These are phyloP conservation scores for Nyctanthes arbortristis DNA, from an alignment of 257 asterid genomes.

Conservation along the genomic window DNA sequence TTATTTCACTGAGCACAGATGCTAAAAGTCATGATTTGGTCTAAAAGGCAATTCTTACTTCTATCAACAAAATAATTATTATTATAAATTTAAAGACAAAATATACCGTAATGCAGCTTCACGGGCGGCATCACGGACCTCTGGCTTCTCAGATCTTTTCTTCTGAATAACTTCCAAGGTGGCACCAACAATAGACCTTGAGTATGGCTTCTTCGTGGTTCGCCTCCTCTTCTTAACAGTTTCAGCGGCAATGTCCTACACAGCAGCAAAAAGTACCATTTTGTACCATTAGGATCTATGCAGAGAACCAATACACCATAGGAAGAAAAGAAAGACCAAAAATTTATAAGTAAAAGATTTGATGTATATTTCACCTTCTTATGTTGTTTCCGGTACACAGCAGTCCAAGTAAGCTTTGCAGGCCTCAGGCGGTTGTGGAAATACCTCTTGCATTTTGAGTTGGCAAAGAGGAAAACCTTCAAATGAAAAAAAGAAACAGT, in stretches of 20 bases:
- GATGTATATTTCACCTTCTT: constrained; percentile 40
- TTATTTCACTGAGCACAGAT: constrained; percentile 46
- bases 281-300: neutral
- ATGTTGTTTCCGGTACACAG: constrained; percentile 59
- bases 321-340: neutral
- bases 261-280: neutral
- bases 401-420: constrained; percentile 66
- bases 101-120: constrained; percentile 65
- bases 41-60: neutral
- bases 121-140: constrained; percentile 68
- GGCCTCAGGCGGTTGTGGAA: constrained; percentile 64
- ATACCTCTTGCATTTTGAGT: constrained; percentile 64
- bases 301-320: neutral
- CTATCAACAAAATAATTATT: neutral
- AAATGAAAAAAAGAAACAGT: neutral
- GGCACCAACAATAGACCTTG: constrained; percentile 71
- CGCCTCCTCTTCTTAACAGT: constrained; percentile 59
- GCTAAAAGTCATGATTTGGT: neutral
- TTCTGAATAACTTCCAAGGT: constrained; percentile 67
- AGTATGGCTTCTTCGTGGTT: constrained; percentile 62
- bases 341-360: neutral
- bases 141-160: constrained; percentile 59
- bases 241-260: constrained; percentile 54
- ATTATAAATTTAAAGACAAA: neutral
- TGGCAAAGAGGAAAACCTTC: constrained; percentile 56